Evolutionary conservation across 2,329 filamentous ascomycete genomes (phyloP).

Genomic region (Penicillium sp.): DNA sequence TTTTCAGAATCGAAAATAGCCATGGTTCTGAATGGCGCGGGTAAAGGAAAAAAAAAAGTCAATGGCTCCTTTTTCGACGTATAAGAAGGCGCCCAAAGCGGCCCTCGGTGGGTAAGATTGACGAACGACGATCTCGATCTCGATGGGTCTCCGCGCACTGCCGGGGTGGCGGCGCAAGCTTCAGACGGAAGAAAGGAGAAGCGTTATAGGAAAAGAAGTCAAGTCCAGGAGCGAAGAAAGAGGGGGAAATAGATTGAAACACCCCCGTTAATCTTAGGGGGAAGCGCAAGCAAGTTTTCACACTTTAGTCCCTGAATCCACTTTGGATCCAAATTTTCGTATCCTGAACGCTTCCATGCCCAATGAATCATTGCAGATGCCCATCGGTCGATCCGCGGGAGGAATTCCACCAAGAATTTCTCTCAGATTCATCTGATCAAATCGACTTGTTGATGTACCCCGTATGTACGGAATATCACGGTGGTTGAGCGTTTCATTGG

Average conservation of each 20-base stretch:
- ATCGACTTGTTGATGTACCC: background rate
- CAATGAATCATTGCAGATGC: conserved; percentile 5
- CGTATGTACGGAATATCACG: too few relatives aligned
- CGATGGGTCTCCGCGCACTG: conserved; percentile 9
- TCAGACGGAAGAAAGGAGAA: background rate
- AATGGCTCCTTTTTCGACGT: conserved; percentile 3
- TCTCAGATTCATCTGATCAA: background rate
- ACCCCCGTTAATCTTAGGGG: conserved; percentile 1
- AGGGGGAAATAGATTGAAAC: background rate
- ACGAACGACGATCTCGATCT: conserved; percentile 9
- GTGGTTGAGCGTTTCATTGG: conserved; percentile 14
- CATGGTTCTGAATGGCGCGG: conserved; percentile 17
- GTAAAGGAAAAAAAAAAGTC: too few relatives aligned
- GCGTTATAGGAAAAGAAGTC: background rate
- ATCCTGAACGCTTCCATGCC: conserved; percentile 1
- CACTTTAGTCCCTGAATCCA: conserved; percentile 8
- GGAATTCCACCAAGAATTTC: background rate
- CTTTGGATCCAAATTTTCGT: conserved; percentile 9
- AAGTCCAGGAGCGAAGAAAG: background rate
- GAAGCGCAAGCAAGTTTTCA: conserved; percentile 14
- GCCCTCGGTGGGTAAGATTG: conserved; percentile 2
- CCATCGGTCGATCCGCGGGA: background rate
- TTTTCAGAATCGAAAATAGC: conserved; percentile 34
- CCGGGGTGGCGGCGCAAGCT: background rate
- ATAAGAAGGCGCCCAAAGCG: background rate